Conservation (phyloP, 2,329 filamentous ascomycete genomes). For the Paecilomyces niveus region DNA sequence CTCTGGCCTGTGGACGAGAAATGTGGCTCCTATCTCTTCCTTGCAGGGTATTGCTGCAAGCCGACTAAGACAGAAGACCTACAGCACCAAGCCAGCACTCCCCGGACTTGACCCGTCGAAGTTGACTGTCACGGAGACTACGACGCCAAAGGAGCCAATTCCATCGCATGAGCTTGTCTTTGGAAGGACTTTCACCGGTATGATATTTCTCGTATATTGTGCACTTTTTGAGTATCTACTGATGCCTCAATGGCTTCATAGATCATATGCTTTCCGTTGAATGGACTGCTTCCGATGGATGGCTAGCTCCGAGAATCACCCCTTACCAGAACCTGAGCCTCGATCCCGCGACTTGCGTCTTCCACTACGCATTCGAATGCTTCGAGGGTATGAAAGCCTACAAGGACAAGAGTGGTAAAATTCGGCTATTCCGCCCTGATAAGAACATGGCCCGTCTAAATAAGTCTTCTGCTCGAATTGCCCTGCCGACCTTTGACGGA, state of each 20-base stretch:
- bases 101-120: constrained; percentile 69
- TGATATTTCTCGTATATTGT: constrained; percentile 7
- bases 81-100: constrained; percentile 41
- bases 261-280: constrained; percentile 97
- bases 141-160: constrained; percentile 64
- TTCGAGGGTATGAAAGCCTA: constrained; percentile 99
- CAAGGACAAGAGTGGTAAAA: constrained; percentile 70
- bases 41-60: constrained; percentile 17
- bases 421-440: constrained; percentile 87
- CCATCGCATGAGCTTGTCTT: constrained; percentile 81
- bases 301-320: constrained; percentile 73
- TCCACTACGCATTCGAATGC: constrained; percentile 97
- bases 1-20: constrained; percentile 18
- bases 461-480: constrained; percentile 83
- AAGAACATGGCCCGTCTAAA: constrained; percentile 96
- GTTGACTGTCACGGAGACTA: constrained; percentile 67
- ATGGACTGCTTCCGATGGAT: constrained; percentile 81
- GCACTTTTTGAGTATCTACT: constrained; percentile 6
- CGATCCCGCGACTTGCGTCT: constrained; percentile 91
- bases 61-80: constrained; percentile 42
- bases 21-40: constrained; percentile 14
- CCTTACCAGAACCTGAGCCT: constrained; percentile 97
- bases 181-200: constrained; percentile 84
- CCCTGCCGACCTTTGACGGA: constrained; percentile 76
- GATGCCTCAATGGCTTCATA: constrained; percentile 30